Evolutionary conservation across 2,329 filamentous ascomycete genomes (phyloP).

Genomic region (Aureobasidium sp.): DNA sequence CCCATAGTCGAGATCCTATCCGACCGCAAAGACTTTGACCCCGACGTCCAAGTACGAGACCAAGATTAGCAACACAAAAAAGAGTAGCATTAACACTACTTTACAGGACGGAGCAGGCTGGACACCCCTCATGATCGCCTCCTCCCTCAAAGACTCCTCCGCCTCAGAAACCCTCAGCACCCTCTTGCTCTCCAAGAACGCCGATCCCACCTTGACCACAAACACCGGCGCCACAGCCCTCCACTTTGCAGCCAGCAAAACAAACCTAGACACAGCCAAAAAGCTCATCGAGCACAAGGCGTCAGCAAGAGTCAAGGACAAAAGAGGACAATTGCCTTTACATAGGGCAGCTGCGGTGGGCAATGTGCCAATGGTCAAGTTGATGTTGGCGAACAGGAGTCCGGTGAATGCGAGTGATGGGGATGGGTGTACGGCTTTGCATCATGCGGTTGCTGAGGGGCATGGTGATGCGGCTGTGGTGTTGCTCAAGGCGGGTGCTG

Average conservation of each 20-base stretch:
- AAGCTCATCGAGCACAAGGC: slow-evolving; percentile 71
- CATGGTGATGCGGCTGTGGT: slow-evolving; percentile 75
- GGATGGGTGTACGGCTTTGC: slow-evolving; percentile 79
- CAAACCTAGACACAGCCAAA: slow-evolving; percentile 72
- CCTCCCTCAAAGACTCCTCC: slow-evolving; percentile 62
- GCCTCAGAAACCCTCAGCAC: slow-evolving; percentile 61
- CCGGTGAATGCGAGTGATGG: slow-evolving; percentile 77
- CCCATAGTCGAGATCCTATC: slow-evolving; percentile 68
- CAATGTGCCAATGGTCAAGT: slow-evolving; percentile 75
- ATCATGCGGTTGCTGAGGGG: slow-evolving; percentile 73
- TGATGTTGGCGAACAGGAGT: slow-evolving; percentile 69
- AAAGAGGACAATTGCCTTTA: slow-evolving; percentile 78
- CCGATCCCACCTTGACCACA: slow-evolving; percentile 70
- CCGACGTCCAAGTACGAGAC: slow-evolving; percentile 72
- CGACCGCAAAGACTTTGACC: slow-evolving; percentile 67
- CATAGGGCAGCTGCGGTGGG: slow-evolving; percentile 89
- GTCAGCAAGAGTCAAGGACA: slow-evolving; percentile 73
- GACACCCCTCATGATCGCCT: slow-evolving; percentile 79
- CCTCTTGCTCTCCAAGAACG: slow-evolving; percentile 60
- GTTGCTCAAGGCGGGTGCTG: slow-evolving; percentile 77
- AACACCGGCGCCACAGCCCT: slow-evolving; percentile 71
- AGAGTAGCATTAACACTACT: no score
- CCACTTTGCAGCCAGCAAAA: slow-evolving; percentile 88
- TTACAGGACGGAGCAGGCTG: slow-evolving; percentile 75
- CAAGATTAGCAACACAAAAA: no score